Conservation (phyloP, 768 basidiomycete genomes). For the Kwoniella sp. region DNA sequence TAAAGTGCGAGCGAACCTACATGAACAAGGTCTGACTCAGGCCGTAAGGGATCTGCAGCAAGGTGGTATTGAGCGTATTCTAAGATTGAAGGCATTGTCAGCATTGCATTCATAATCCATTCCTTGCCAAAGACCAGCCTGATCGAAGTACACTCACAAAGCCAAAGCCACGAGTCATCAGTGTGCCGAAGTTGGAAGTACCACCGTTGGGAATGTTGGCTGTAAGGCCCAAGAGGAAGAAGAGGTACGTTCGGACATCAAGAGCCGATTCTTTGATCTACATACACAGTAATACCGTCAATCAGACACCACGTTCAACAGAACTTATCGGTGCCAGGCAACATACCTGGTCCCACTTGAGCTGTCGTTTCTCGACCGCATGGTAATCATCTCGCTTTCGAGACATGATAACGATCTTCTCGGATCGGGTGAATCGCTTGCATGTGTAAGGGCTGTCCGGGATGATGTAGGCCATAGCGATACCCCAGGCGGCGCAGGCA, state of each 20-base stretch:
- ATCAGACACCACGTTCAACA: slow-evolving; percentile 19
- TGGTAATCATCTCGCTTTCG: slow-evolving; percentile 41
- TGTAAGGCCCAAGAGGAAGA: slow-evolving; percentile 38
- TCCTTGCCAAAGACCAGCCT: too few species aligned
- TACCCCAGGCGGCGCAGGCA: slow-evolving; percentile 39
- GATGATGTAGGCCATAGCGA: slow-evolving; percentile 40
- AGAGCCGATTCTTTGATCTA: slow-evolving; percentile 27
- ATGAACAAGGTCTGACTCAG: slow-evolving; percentile 14
- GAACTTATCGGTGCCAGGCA: slow-evolving; percentile 27
- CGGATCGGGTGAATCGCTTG: slow-evolving; percentile 41
- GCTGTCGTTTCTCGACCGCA: slow-evolving; percentile 29
- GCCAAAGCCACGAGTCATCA: slow-evolving; percentile 19
- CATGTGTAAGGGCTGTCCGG: slow-evolving; percentile 45
- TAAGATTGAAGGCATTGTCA: not conserved
- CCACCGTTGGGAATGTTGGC: slow-evolving; percentile 34
- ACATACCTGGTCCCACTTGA: slow-evolving; percentile 31
- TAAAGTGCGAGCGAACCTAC: too few species aligned
- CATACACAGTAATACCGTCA: too few species aligned
- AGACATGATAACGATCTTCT: slow-evolving; percentile 42
- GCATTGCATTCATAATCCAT: too few species aligned
- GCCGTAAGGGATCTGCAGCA: slow-evolving; percentile 24
- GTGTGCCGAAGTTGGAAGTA: slow-evolving; percentile 18
- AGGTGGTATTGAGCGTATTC: slow-evolving; percentile 6
- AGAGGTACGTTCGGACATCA: slow-evolving; percentile 33
- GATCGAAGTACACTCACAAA: not conserved